Evolutionary conservation across 2,329 filamentous ascomycete species (phyloP).

Genomic region (Beauveria bassiana): DNA sequence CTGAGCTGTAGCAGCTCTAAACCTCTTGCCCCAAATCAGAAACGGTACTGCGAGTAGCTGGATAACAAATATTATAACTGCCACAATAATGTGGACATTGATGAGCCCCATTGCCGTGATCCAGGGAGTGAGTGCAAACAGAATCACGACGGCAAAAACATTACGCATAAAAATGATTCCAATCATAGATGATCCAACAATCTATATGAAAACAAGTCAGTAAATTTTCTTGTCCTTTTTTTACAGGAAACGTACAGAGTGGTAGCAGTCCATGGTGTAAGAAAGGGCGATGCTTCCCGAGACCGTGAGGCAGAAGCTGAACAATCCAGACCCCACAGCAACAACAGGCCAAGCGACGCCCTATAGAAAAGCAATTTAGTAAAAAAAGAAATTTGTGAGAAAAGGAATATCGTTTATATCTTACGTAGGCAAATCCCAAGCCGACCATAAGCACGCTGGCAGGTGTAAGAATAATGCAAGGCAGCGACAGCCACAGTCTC

Average conservation of each 20-base stretch:
- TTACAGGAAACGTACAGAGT: neutral
- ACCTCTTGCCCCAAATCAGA: slow-evolving; percentile 24
- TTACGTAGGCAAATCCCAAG: slow-evolving; percentile 1
- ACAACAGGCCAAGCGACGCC: neutral
- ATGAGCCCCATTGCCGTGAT: slow-evolving; percentile 22
- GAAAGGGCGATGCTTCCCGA: slow-evolving; percentile 1
- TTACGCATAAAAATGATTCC: slow-evolving; percentile 26
- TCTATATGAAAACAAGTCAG: neutral
- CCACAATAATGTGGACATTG: slow-evolving; percentile 22
- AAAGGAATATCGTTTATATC: neutral
- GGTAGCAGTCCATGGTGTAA: slow-evolving; percentile 11
- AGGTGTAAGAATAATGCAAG: neutral
- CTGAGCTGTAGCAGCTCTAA: neutral
- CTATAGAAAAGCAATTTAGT: neutral
- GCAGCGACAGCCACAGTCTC: slow-evolving; percentile 27
- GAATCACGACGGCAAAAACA: slow-evolving; percentile 20
- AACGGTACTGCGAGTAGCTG: slow-evolving; percentile 21
- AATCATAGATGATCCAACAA: slow-evolving; percentile 21
- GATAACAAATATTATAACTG: slow-evolving; percentile 18
- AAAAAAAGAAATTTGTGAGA: neutral
- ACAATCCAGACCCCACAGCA: slow-evolving; percentile 5
- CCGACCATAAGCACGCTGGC: slow-evolving; percentile 1
- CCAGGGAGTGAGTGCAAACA: slow-evolving; percentile 24
- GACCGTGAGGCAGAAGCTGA: neutral
- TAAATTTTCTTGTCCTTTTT: neutral